Evolutionary conservation across 2,329 filamentous ascomycete species (phyloP), one percentile per base, ranked within the genome.

Genomic region (Gnomoniopsis smithogilvyi): DNA sequence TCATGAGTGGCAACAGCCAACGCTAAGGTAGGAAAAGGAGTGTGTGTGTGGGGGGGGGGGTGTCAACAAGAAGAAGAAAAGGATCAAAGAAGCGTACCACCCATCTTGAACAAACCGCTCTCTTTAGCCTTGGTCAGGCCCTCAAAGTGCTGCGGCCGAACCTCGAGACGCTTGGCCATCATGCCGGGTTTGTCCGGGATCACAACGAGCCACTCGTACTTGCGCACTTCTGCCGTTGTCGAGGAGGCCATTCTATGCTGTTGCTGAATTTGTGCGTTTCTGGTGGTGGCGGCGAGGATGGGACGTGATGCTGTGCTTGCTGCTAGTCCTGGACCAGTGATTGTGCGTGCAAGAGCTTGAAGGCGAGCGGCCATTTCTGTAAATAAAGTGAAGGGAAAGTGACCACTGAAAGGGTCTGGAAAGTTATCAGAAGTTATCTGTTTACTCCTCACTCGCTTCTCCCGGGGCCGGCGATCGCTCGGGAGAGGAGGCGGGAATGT

Each of bases 181-280:
- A 73, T 77, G 45, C 81, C 85, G 1, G 85, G 80, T 71, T 85
- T 83, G 72, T 91, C 88, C 14, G 86, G 88, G 41, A 90, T 69
- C 59, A 91, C 78, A 66, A 88, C 86, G 41, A 92, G 80, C 78
- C 86, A 92, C 72, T 90, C 86, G 62, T 76, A 80, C 68, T 80
- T 82, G 51, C 70, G 66, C 50, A 70, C 62, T 19, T 49, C 49
- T 19, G 61, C 53, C 11, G 61, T 50, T 6, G 58, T 15, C 3
- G 58, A 54, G 8, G 58, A 50, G 3, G 54, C 34, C 54, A 57
- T 62, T 30, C 61, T 59, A 47, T 12, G n/a, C 17, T 30, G 63
- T 36, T 38, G 17, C 41, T 45, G 41, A 19, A 21, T 6, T n/a
- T 19, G 41, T 21, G 41, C 11, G 15, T 10, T 45, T 19, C 17